Conservation (phyloP, 2,329 filamentous ascomycete species). For the Alternaria triticimaculans region DNA sequence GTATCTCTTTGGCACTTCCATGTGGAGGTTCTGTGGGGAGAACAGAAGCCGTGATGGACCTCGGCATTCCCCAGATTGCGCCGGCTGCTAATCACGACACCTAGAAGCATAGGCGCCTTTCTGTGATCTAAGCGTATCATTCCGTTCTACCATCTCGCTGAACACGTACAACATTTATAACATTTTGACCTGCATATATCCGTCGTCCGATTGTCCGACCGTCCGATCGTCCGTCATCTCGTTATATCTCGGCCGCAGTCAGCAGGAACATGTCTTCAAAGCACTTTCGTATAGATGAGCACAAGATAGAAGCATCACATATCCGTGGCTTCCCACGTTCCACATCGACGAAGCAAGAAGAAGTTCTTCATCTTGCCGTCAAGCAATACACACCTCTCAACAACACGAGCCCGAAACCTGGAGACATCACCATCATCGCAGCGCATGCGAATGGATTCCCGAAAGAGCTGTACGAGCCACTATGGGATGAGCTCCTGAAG, state of each 20-base stretch:
- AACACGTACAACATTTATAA: background rate
- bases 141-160: background rate
- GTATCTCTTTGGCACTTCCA: background rate
- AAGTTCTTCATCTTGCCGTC: constrained; percentile 73
- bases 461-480: constrained; percentile 93
- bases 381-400: constrained; percentile 87
- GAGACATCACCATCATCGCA: constrained; percentile 84
- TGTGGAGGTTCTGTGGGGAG: constrained; percentile 1
- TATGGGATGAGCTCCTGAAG: constrained; percentile 82
- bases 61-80: constrained; percentile 31
- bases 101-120: background rate
- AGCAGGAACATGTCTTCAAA: constrained; percentile 47
- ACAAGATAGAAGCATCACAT: constrained; percentile 71
- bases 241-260: background rate
- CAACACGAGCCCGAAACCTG: constrained; percentile 70
- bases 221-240: background rate
- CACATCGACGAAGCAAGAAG: constrained; percentile 75
- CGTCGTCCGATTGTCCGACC: background rate
- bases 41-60: constrained; percentile 21
- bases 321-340: constrained; percentile 82
- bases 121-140: background rate
- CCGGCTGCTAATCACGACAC: constrained; percentile 26
- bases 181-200: background rate
- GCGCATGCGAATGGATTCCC: constrained; percentile 92
- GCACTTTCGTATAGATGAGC: constrained; percentile 72